Base-by-base conservation (phyloP, 2,329 filamentous ascomycete genomes). In the Aaosphaeria arxii region DNA sequence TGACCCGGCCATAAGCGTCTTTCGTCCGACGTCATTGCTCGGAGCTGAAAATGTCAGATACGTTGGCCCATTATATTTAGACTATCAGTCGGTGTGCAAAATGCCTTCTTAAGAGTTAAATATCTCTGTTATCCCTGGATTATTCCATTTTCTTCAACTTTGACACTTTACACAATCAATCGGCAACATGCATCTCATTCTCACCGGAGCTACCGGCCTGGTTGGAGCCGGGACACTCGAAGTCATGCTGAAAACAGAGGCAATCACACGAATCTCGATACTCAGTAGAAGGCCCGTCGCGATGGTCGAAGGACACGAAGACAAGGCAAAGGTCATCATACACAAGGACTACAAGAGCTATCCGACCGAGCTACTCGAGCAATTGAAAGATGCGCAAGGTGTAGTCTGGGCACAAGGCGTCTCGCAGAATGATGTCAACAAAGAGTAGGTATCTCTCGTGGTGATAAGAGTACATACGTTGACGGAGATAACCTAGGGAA, bases 361-460 rank as follows among this genome's bases (percentile, higher is more conserved):
- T 63, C 77, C 80, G 33, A 57, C 77, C 13, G 73, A 74, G 0
- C 55, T 89, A 2, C 74, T 90, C 7, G 67, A 71, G 3, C 74
- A 85, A 61, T 73, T 91, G 0, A 74, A 77, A 45, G 86, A 81
- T 24, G 87, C 87, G 0, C 72, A 78, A 6, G 87, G 84, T 2
- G 87, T 83, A 50, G 84, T 91, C 1, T 91, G 88, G 88, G 87
- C 88, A 0, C 74, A 86, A 62, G 87, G 88, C 0, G 82, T 85
- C 42, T 83, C 80, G 51, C 79, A 84, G 58, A 81, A 67, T 7
- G 71, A 77, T 38, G 85, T 88, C 6, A 63, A 63, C 48, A 82
- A 80, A 43, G 41, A 43, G 41, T 43, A 81, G 85, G 78, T 85
- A 59, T 51, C 77, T 62, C 11, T 40, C 49, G 38, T 32, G 39